Conservation (phyloP, 1,284 basidiomycete species). For the Puccinia brachypodii region DNA sequence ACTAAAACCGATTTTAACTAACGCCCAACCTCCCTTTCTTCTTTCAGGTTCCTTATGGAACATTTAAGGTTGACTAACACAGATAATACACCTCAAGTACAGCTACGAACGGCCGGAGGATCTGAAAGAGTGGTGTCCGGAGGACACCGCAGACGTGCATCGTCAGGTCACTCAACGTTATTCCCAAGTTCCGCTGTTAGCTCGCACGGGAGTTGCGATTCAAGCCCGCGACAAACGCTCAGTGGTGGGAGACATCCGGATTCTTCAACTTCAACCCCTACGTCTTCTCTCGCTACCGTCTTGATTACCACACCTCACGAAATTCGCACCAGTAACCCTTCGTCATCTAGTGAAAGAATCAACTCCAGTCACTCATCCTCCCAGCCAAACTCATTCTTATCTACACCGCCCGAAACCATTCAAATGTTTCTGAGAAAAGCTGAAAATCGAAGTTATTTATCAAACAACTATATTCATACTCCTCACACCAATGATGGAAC, state of each 20-base stretch:
- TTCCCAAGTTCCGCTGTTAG: neutral
- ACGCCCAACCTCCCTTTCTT: neutral
- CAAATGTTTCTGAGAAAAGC: conserved; percentile 47
- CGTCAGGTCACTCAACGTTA: neutral
- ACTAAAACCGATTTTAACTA: neutral
- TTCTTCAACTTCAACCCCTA: neutral
- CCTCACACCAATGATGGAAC: neutral
- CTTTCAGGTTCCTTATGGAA: conserved; percentile 42
- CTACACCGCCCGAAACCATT: conserved; percentile 41
- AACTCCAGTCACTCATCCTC: neutral
- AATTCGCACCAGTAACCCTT: neutral
- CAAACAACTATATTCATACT: neutral
- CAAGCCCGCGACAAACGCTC: neutral
- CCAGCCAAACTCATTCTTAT: neutral
- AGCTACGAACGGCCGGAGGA: neutral
- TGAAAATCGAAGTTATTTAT: conserved; percentile 21
- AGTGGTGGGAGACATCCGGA: neutral
- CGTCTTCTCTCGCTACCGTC: conserved; percentile 14
- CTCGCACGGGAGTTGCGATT: neutral
- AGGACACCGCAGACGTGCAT: conserved; percentile 14
- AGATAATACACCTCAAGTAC: conserved; percentile 1
- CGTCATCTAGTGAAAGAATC: neutral
- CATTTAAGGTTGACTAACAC: conserved; percentile 22
- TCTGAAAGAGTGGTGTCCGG: conserved; percentile 30
- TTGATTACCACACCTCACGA: conserved; percentile 3